These are phyloP conservation scores for Purpureocillium takamizusanense DNA, from an alignment of 2,329 filamentous ascomycete genomes.

Conservation along the genomic window DNA sequence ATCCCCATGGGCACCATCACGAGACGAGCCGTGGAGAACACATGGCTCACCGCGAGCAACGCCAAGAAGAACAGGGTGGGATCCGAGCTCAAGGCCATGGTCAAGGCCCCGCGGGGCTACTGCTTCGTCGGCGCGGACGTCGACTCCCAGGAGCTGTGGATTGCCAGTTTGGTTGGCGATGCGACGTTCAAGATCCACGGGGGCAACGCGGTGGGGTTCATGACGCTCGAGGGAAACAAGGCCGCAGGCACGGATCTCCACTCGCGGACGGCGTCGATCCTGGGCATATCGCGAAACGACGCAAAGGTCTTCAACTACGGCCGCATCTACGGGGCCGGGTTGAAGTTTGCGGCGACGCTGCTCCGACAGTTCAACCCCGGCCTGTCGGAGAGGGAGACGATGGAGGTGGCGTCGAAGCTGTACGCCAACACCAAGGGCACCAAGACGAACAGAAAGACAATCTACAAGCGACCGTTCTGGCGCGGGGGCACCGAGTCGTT, in stretches of 20 bases:
- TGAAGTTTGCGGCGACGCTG: slow-evolving; percentile 86
- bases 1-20: slow-evolving; percentile 99
- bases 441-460: slow-evolving; percentile 65
- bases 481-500: slow-evolving; percentile 93
- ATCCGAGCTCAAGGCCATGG: slow-evolving; percentile 95
- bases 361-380: slow-evolving; percentile 88
- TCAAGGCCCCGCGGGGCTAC: slow-evolving; percentile 83
- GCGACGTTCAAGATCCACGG: slow-evolving; percentile 92
- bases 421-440: slow-evolving; percentile 87
- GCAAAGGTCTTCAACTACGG: slow-evolving; percentile 99
- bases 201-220: slow-evolving; percentile 95
- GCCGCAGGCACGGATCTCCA: slow-evolving; percentile 89
- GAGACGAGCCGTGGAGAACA: slow-evolving; percentile 88
- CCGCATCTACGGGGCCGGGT: slow-evolving; percentile 93
- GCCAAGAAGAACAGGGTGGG: slow-evolving; percentile 94
- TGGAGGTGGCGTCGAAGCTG: slow-evolving; percentile 65
- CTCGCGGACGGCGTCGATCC: slow-evolving; percentile 82
- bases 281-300: slow-evolving; percentile 89
- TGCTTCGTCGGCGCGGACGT: slow-evolving; percentile 95
- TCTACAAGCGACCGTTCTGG: slow-evolving; percentile 79
- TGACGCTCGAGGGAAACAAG: slow-evolving; percentile 96
- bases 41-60: slow-evolving; percentile 95
- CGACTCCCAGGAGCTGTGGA: slow-evolving; percentile 96
- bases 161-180: slow-evolving; percentile 89
- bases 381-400: slow-evolving; percentile 71